Base-by-base conservation (phyloP, 148 eudicot genomes). In the Cornus controversa region DNA sequence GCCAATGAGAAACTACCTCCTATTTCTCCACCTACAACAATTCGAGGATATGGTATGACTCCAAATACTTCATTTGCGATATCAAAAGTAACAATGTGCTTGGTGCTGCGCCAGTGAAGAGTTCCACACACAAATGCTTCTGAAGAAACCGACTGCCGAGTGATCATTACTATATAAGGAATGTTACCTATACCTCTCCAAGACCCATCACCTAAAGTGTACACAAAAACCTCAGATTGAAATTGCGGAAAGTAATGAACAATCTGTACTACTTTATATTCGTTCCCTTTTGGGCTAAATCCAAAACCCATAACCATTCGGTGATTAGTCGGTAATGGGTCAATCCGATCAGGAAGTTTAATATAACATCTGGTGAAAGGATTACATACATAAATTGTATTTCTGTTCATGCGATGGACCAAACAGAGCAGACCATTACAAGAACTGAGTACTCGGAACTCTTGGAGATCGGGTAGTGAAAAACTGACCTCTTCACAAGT, bases 371-470 rank as follows among this genome's bases (percentile, higher is more conserved):
- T 22, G 18, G 26, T 57, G 16, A 28, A 54, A 2, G 67, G 73
- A 62, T 72, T 72, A 22, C 13, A 18, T 6, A 72, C 16, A 27
- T 24, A 22, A 20, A 54, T 57, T 1, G 2, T 15, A 22, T 0
- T 8, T 45, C 5, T 4, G 8, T 34, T 10, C 13, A 2, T 10
- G 50, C 53, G 47, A 62, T 24, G 66, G 28, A 29, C 13, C 50
- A 73, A 31, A n/a, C 26, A 73, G 29, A 60, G 75, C 75, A 72
- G 8, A 23, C 75, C 75, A 28, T 45, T 54, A 31, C 42, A n/a
- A n/a, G n/a, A n/a, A n/a, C n/a, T n/a, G n/a, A n/a, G n/a, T n/a
- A n/a, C n/a, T n/a, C n/a, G n/a, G n/a, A n/a, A n/a, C n/a, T n/a
- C n/a, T n/a, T n/a, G n/a, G n/a, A n/a, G n/a, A n/a, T n/a, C n/a